Conservation (phyloP, 148 eudicot genomes). For the Rhododendron kiyosumense region DNA sequence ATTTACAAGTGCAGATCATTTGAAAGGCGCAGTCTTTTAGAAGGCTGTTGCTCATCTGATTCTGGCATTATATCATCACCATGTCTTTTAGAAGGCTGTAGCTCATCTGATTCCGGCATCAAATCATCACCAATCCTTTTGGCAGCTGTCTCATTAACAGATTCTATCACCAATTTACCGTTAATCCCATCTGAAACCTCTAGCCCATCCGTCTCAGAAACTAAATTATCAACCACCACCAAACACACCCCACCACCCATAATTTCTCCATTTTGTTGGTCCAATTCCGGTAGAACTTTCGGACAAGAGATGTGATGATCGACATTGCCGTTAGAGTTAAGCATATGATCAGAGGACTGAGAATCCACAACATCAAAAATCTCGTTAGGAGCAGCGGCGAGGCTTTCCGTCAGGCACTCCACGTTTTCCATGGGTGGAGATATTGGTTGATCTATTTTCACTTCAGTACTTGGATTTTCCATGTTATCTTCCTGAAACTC, state of each 20-base stretch:
- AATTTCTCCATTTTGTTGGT: constrained; percentile 8
- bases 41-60: constrained; percentile 15
- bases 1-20: constrained; percentile 17
- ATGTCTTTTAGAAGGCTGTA: too few species aligned
- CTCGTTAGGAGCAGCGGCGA: constrained; percentile 40
- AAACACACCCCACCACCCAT: background rate
- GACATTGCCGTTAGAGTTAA: constrained; percentile 17
- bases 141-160: background rate
- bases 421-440: constrained; percentile 8
- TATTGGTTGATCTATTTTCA: constrained; percentile 19
- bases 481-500: constrained; percentile 14
- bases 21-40: constrained; percentile 20
- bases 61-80: background rate
- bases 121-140: constrained; percentile 7
- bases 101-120: background rate
- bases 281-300: background rate
- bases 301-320: constrained; percentile 4
- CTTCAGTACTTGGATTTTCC: constrained; percentile 11
- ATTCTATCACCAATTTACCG: background rate
- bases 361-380: constrained; percentile 37
- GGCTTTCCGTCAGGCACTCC: constrained; percentile 30
- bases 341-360: constrained; percentile 24
- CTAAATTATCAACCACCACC: constrained; percentile 6
- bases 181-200: background rate
- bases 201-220: constrained; percentile 8